Evolutionary conservation across 768 basidiomycete species (phyloP).

Genomic region (Gloeostereum incarnatum): DNA sequence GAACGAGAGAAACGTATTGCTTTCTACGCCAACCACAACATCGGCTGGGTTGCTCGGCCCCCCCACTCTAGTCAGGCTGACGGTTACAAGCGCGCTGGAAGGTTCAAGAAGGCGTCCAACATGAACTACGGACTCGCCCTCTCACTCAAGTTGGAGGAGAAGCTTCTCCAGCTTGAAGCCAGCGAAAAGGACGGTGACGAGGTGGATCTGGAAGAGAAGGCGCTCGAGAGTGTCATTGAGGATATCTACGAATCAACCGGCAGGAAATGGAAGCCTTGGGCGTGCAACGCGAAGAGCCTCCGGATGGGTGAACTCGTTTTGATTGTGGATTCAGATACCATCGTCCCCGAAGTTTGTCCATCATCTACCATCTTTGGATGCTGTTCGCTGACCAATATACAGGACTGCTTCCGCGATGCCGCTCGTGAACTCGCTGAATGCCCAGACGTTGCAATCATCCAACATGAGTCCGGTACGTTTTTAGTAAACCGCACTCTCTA

Average conservation of each 20-base stretch:
- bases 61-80: constrained; percentile 49
- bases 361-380: not conserved
- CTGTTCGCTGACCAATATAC: constrained; percentile 3
- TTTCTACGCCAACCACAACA: constrained; percentile 71
- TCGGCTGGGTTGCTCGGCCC: constrained; percentile 81
- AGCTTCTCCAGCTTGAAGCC: constrained; percentile 35
- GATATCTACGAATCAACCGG: constrained; percentile 57
- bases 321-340: constrained; percentile 74
- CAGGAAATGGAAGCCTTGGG: constrained; percentile 61
- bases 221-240: constrained; percentile 65
- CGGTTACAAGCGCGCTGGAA: constrained; percentile 74
- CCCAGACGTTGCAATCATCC: constrained; percentile 81
- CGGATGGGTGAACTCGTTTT: constrained; percentile 76
- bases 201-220: constrained; percentile 56
- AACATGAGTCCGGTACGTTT: constrained; percentile 73
- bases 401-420: constrained; percentile 87
- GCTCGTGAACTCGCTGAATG: constrained; percentile 77
- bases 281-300: constrained; percentile 63
- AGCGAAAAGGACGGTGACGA: constrained; percentile 21
- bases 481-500: not conserved
- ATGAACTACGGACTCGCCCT: constrained; percentile 77
- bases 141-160: constrained; percentile 53
- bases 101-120: constrained; percentile 89
- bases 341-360: constrained; percentile 56
- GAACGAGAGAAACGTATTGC: constrained; percentile 59